Evolutionary conservation across 257 asterid genomes (phyloP).

Genomic region (Eucommia ulmoides): DNA sequence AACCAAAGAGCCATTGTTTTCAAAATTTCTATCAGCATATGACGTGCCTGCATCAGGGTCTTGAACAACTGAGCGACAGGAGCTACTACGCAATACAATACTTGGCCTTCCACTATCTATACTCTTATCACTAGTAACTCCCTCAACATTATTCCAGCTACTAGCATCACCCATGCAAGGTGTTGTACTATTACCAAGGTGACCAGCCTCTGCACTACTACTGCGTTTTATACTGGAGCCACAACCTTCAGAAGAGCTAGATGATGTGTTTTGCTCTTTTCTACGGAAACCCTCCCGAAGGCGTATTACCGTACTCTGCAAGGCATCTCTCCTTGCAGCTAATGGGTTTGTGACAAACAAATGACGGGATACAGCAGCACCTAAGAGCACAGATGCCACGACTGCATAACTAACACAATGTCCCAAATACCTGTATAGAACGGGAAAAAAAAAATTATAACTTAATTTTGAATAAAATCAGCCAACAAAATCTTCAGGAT

Average conservation of each 20-base stretch:
- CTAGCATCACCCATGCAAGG: constrained; percentile 60
- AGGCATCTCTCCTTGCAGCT: constrained; percentile 94
- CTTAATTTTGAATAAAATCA: not conserved
- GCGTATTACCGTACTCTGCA: constrained; percentile 93
- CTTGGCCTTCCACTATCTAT: constrained; percentile 96
- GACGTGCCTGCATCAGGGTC: constrained; percentile 92
- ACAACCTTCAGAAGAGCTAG: constrained; percentile 96
- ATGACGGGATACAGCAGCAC: constrained; percentile 97
- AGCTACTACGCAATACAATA: constrained; percentile 66
- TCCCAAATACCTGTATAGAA: constrained; percentile 68
- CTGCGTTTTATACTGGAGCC: constrained; percentile 97
- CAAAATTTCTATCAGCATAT: constrained; percentile 54
- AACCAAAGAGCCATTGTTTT: constrained; percentile 52
- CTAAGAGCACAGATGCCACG: constrained; percentile 94
- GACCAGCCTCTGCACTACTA: constrained; percentile 98
- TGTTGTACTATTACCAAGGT: constrained; percentile 55
- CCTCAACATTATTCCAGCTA: constrained; percentile 84
- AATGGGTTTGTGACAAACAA: constrained; percentile 73
- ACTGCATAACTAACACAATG: constrained; percentile 95
- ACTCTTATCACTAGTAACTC: constrained; percentile 77
- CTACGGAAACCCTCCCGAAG: constrained; percentile 89
- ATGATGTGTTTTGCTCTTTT: constrained; percentile 80
- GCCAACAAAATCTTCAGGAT: not conserved
- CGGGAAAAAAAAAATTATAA: constrained; percentile 6
- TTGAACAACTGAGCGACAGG: constrained; percentile 81